phyloP scores from a whole-genome alignment of 192 early-diverging fungal species.

The Entrophospora sp. region DNA sequence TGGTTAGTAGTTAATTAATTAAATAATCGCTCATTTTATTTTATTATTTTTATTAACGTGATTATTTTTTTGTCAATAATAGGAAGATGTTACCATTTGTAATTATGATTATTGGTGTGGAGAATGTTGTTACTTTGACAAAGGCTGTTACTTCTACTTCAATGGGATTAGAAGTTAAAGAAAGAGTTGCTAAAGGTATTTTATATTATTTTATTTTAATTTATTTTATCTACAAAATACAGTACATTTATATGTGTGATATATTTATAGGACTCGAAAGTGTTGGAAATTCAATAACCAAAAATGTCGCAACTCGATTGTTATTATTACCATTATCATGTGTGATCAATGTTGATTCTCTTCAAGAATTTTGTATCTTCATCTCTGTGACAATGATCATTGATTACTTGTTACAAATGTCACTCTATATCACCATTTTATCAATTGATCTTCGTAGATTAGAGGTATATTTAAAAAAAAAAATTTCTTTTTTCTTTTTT shows the following conservation, averaged over 20 bases:
- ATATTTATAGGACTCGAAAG: conserved; percentile 35
- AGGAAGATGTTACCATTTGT: conserved; percentile 41
- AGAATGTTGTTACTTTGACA: conserved; percentile 68
- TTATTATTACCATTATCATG: conserved; percentile 48
- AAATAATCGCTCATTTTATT: background rate
- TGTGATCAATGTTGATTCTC: conserved; percentile 43
- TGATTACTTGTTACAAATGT: conserved; percentile 72
- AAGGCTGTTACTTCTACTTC: conserved; percentile 62
- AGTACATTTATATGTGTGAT: background rate
- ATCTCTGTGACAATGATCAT: conserved; percentile 56
- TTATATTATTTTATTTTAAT: no score
- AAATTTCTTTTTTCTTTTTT: no score
- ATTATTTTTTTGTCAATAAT: background rate
- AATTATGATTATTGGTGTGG: conserved; percentile 62
- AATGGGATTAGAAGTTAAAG: conserved; percentile 61
- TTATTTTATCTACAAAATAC: conserved; percentile 27
- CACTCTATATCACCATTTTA: conserved; percentile 70
- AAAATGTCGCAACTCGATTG: conserved; percentile 47
- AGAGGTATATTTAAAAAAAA: conserved; percentile 40
- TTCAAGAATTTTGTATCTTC: conserved; percentile 73
- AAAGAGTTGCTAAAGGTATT: conserved; percentile 58
- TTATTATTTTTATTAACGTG: background rate
- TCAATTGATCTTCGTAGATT: conserved; percentile 75
- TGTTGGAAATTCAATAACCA: conserved; percentile 58
- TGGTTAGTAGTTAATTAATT: conserved; percentile 37